Conservation (phyloP, 139 green algal species). For the Coccomyxa sp. region DNA sequence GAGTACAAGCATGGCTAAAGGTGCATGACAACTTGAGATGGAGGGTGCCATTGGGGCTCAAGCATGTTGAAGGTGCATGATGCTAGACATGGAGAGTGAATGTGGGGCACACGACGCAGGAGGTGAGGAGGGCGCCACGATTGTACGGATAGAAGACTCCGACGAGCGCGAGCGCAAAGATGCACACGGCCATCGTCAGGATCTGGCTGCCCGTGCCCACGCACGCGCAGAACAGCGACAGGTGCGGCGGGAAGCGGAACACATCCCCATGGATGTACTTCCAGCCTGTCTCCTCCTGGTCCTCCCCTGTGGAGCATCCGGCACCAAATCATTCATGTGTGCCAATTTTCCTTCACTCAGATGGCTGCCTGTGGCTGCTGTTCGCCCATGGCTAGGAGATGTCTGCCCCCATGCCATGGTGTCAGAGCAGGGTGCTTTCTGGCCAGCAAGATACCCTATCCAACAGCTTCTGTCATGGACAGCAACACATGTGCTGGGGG, state of each 20-base stretch:
- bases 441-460: no score
- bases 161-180: constrained; percentile 81
- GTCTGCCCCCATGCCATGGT: not conserved
- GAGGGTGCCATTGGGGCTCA: not conserved
- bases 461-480: not conserved
- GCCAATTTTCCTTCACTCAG: not conserved
- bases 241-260: constrained; percentile 81
- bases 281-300: constrained; percentile 67
- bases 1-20: not conserved
- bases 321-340: not conserved
- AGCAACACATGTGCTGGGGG: not conserved
- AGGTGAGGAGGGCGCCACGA: constrained; percentile 77
- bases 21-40: no score
- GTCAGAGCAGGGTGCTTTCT: no score
- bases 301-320: constrained; percentile 14
- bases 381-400: not conserved
- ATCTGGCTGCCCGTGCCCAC: constrained; percentile 80
- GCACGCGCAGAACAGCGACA: constrained; percentile 79
- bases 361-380: not conserved
- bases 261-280: constrained; percentile 96
- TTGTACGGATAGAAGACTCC: constrained; percentile 95
- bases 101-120: constrained; percentile 67
- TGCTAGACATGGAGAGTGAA: not conserved
- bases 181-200: constrained; percentile 68
- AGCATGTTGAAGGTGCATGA: no score